phyloP scores from a whole-genome alignment of 805 yeast species.

The Teunomyces barrocoloradensis region DNA sequence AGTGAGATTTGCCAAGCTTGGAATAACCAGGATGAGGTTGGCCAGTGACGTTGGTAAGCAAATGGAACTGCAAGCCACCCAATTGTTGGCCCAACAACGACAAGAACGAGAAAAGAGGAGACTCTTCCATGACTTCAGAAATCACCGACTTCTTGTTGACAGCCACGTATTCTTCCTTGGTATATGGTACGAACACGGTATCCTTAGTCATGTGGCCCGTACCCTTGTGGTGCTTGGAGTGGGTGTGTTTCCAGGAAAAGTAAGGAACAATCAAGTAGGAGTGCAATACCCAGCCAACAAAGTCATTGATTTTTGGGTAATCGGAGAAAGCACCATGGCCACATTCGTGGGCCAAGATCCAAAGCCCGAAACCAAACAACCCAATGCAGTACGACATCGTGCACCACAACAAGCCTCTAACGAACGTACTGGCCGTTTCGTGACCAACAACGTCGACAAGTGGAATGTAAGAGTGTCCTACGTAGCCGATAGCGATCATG shows the following conservation, averaged over 20 bases:
- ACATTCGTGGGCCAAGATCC: slow-evolving; percentile 91
- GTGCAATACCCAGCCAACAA: slow-evolving; percentile 82
- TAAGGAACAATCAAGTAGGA: slow-evolving; percentile 78
- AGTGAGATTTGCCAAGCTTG: slow-evolving; percentile 58
- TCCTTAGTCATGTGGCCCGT: slow-evolving; percentile 81
- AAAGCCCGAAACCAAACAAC: slow-evolving; percentile 69
- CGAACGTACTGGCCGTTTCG: slow-evolving; percentile 14
- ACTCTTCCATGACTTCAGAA: slow-evolving; percentile 64
- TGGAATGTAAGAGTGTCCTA: slow-evolving; percentile 56
- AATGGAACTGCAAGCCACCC: slow-evolving; percentile 73
- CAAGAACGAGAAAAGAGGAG: slow-evolving; percentile 65
- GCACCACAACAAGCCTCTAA: slow-evolving; percentile 60
- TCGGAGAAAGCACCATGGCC: slow-evolving; percentile 86
- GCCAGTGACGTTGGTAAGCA: slow-evolving; percentile 72
- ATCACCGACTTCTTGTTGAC: slow-evolving; percentile 37
- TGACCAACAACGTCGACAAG: slow-evolving; percentile 35
- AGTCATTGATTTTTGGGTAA: slow-evolving; percentile 68
- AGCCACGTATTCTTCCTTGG: slow-evolving; percentile 53
- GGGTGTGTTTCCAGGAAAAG: slow-evolving; percentile 83
- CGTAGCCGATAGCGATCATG: slow-evolving; percentile 48
- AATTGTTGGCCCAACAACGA: slow-evolving; percentile 64
- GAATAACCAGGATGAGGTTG: slow-evolving; percentile 53
- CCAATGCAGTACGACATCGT: slow-evolving; percentile 56
- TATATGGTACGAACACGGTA: slow-evolving; percentile 80
- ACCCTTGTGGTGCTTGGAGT: slow-evolving; percentile 87